A percentile compares a stretch with the other conserved stretches of the same genome.
These are phyloP conservation scores for Cerioporus squamosus DNA, from an alignment of 1,284 basidiomycete species.

Conservation along the genomic window DNA sequence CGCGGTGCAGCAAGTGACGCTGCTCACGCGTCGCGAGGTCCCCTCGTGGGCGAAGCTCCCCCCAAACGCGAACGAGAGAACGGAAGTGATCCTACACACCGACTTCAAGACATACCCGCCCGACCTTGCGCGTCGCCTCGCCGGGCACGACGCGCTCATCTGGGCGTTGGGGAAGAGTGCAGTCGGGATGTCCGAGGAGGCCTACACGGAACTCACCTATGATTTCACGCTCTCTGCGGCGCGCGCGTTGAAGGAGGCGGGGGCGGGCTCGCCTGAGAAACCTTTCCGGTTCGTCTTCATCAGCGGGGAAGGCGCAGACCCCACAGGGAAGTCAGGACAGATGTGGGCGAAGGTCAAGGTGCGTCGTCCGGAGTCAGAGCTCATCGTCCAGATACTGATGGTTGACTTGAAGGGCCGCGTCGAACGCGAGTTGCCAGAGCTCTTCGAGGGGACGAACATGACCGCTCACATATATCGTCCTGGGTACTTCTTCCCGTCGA, in stretches of 20 bases:
- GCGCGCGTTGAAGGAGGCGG: slow-evolving; percentile 36
- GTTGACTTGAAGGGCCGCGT: slow-evolving; percentile 31
- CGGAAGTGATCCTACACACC: slow-evolving; percentile 36
- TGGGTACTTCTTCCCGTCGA: slow-evolving; percentile 37
- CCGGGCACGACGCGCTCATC: slow-evolving; percentile 12
- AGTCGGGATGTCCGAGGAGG: slow-evolving; percentile 38
- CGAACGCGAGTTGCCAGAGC: slow-evolving; percentile 32
- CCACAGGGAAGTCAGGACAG: slow-evolving; percentile 32
- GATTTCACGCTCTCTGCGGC: slow-evolving; percentile 39
- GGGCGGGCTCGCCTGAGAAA: slow-evolving; percentile 30
- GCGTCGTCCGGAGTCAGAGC: background rate
- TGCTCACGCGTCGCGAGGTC: slow-evolving; percentile 37
- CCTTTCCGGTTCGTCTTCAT: slow-evolving; percentile 41
- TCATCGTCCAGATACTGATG: background rate
- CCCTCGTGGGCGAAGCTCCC: slow-evolving; percentile 39
- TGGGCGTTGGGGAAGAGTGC: background rate
- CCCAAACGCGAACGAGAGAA: slow-evolving; percentile 35
- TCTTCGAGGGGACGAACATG: slow-evolving; percentile 27
- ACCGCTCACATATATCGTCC: slow-evolving; percentile 34
- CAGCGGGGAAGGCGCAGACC: slow-evolving; percentile 38
- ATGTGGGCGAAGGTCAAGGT: slow-evolving; percentile 43
- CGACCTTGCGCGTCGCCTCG: slow-evolving; percentile 24
- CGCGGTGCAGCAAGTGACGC: slow-evolving; percentile 38
- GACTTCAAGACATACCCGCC: slow-evolving; percentile 33
- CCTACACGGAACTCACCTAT: slow-evolving; percentile 43